Base-by-base conservation (phyloP, 306 rosid species). In the Cucurbita maxima region DNA sequence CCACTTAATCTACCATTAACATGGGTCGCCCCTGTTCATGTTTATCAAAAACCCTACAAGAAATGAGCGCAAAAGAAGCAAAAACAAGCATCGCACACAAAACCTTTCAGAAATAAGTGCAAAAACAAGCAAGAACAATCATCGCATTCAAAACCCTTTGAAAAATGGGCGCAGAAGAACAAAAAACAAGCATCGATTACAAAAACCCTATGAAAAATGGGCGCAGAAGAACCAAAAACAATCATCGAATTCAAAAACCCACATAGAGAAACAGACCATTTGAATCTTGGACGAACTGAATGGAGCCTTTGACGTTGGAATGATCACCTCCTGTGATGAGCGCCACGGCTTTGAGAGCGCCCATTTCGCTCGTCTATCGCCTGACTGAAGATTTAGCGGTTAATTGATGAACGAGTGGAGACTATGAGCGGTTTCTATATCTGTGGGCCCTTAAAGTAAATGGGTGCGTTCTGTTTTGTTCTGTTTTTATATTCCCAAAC, bases 211-310 rank as follows among this genome's bases (percentile, higher is more conserved):
- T 45, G 3, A 15, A 18, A 15, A 51, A 51, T n/a, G 55, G 10
- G 25, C 6, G 40, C 18, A 47, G n/a, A 15, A 36, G 34, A 64
- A 13, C 53, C n/a, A 15, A 58, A 22, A n/a, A n/a, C 14, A 11
- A 66, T 16, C 14, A 16, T 52, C 56, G 19, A 3, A 59, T 6
- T 38, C 70, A n/a, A 62, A n/a, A 62, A 38, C 70, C 69, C 70
- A 62, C 14, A 40, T n/a, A 62, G 8, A n/a, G 6, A 59, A 38
- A 63, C 71, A 22, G 16, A 75, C 78, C 78, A 9, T 60, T 63
- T 14, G 78, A 40, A 14, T 75, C 78, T 22, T 75, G 78, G 59
- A 75, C 18, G 71, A 75, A 75, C 5, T 75, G 78, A 16, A 75
- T 51, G 40, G 71, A 45, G 78, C 78, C 78, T 37, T 11, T 45